These are phyloP conservation scores for Inosperma sp. DNA, from an alignment of 768 basidiomycete species.

Conservation along the genomic window DNA sequence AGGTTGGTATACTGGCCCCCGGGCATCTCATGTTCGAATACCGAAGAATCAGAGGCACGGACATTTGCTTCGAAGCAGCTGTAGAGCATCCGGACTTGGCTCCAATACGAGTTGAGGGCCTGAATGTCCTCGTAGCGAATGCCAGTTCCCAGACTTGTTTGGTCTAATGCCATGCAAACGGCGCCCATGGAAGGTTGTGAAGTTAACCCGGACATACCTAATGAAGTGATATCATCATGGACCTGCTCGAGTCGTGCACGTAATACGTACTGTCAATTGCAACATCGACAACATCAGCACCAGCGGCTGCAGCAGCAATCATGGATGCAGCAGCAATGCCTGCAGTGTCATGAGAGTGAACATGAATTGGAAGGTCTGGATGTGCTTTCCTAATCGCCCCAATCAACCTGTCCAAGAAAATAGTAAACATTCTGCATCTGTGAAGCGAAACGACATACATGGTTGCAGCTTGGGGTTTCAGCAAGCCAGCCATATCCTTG, in stretches of 20 bases:
- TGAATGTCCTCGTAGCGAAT: constrained; percentile 97
- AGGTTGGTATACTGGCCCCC: constrained; percentile 94
- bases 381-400: constrained; percentile 93
- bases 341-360: constrained; percentile 99
- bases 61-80: constrained; percentile 98
- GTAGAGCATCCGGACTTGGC: constrained; percentile 93
- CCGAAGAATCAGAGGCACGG: constrained; percentile 93
- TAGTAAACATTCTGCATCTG: background rate
- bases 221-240: constrained; percentile 6
- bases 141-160: constrained; percentile 88
- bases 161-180: constrained; percentile 90
- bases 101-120: constrained; percentile 97
- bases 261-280: constrained; percentile 87
- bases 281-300: constrained; percentile 96
- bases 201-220: constrained; percentile 97
- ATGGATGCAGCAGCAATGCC: constrained; percentile 98
- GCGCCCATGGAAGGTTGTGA: constrained; percentile 99
- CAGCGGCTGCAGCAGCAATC: constrained; percentile 94
- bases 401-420: constrained; percentile 59
- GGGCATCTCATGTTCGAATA: constrained; percentile 99
- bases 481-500: constrained; percentile 97
- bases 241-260: constrained; percentile 11
- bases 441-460: constrained; percentile 47
- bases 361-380: constrained; percentile 97
- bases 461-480: constrained; percentile 92